phyloP scores from a whole-genome alignment of 2,329 filamentous ascomycete species.

The Tothia fuscella region DNA sequence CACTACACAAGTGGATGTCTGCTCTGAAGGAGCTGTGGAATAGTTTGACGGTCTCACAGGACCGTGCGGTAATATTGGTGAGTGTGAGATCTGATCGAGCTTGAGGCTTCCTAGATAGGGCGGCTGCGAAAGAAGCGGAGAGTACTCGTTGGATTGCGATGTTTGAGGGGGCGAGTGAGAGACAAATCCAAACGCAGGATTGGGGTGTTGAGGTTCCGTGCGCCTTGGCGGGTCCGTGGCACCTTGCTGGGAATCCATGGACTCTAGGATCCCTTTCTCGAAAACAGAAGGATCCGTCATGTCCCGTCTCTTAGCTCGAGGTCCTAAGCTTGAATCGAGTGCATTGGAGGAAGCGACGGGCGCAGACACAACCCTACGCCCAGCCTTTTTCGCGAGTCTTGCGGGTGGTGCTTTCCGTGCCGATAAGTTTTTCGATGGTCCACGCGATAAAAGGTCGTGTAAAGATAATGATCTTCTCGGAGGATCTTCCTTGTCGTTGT shows the following conservation, averaged over 20 bases:
- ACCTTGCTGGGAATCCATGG: not conserved
- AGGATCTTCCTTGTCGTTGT: slow-evolving; percentile 10
- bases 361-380: not conserved
- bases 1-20: slow-evolving; percentile 53
- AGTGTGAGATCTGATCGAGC: slow-evolving; percentile 8
- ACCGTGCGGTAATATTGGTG: slow-evolving; percentile 12
- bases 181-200: slow-evolving; percentile 13
- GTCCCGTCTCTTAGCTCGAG: slow-evolving; percentile 24
- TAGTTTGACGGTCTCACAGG: slow-evolving; percentile 35
- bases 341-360: not conserved
- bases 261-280: not conserved
- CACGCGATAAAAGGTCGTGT: slow-evolving; percentile 16
- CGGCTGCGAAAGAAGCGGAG: slow-evolving; percentile 2
- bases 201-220: slow-evolving; percentile 1
- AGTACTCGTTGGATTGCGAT: not conserved
- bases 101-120: not conserved
- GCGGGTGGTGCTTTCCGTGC: not conserved
- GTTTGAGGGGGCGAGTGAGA: slow-evolving; percentile 2
- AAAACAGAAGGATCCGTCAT: slow-evolving; percentile 29
- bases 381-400: slow-evolving; percentile 5
- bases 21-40: slow-evolving; percentile 46
- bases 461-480: slow-evolving; percentile 40
- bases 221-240: not conserved
- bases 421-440: slow-evolving; percentile 6
- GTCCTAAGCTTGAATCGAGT: slow-evolving; percentile 12